Evolutionary conservation across 2,329 filamentous ascomycete species (phyloP), one percentile per base, ranked within the genome.

Genomic region (Botryosphaeria agaves): DNA sequence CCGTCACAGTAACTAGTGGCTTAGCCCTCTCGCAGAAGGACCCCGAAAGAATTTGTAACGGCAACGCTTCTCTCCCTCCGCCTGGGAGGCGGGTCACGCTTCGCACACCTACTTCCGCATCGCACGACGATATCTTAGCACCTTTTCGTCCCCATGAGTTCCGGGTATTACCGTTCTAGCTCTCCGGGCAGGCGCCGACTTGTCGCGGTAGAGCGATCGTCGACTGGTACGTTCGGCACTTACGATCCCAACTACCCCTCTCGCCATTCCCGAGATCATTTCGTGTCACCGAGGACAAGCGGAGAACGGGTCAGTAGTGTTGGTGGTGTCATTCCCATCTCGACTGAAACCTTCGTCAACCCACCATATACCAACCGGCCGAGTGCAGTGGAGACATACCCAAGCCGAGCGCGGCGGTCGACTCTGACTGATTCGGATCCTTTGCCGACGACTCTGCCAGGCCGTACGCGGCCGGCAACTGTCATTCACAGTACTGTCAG

Each of bases 351-450:
- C 9, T 53, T 43, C 41, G 38, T 51, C 36, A 48, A 42, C 18
- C 37, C 42, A 8, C 38, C 40, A 18, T 38, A 40, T 12, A 31
- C 31, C 26, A 31, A 34, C 19, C 29, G 28, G 23, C 46, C 48
- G 5, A 40, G 35, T 27, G 46, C 36, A 29, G 32, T 45, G 40
- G 53, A 61, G 38, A 45, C 53, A 6, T 62, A 62, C 45, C 46
- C 51, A 5, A 53, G 56, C 27, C 48, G 60, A 34, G 58, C 59
- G 4, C 53, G 60, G 19, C 48, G 59, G 5, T 59, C 56, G 25
- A 62, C 59, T 2, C 38, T 56, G 25, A 49, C 47, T 20, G 54
- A 57, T 27, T 38, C 41, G 5, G 48, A 53, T 14, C 8, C 38
- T 56, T 46, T 33, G 33, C 6, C 37, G 38, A 5, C 34, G 43